These are phyloP conservation scores for Aspergillus quadrilineatus DNA, from an alignment of 2,329 filamentous ascomycete species.

Conservation along the genomic window DNA sequence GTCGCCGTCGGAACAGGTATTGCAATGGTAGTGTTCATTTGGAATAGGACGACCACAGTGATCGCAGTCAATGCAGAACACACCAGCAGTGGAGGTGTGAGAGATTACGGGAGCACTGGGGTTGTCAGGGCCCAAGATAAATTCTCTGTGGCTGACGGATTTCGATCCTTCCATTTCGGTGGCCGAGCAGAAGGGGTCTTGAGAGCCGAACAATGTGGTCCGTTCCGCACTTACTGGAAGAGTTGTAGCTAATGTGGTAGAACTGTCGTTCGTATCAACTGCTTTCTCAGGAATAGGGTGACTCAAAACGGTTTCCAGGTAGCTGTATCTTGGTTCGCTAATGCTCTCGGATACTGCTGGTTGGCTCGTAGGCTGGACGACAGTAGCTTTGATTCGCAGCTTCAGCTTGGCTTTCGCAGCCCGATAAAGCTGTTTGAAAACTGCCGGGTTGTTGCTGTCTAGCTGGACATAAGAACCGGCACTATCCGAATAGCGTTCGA, in stretches of 20 bases:
- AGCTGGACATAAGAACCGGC: constrained; percentile 77
- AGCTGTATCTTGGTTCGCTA: constrained; percentile 31
- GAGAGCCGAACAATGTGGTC: constrained; percentile 9
- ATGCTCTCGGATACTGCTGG: constrained; percentile 16
- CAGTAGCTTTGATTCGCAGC: constrained; percentile 78
- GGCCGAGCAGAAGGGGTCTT: constrained; percentile 11
- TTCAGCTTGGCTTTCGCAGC: constrained; percentile 98
- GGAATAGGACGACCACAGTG: constrained; percentile 76
- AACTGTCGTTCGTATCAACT: constrained; percentile 11
- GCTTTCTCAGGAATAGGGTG: constrained; percentile 26
- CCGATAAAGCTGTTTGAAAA: constrained; percentile 96
- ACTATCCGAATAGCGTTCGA: constrained; percentile 96
- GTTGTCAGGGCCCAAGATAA: constrained; percentile 29
- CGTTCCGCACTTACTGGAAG: constrained; percentile 9
- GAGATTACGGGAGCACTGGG: constrained; percentile 34
- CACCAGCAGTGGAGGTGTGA: constrained; percentile 35
- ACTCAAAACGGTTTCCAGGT: constrained; percentile 45
- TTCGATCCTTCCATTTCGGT: constrained; percentile 7
- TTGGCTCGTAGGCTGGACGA: constrained; percentile 26
- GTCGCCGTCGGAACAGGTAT: constrained; percentile 87
- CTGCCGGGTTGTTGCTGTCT: constrained; percentile 71
- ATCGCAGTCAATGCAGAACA: constrained; percentile 93
- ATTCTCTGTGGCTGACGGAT: constrained; percentile 27
- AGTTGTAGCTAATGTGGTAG: constrained; percentile 13
- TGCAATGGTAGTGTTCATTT: constrained; percentile 89